phyloP scores from a whole-genome alignment of 2,329 filamentous ascomycete genomes.

The Biscogniauxia mediterranea region DNA sequence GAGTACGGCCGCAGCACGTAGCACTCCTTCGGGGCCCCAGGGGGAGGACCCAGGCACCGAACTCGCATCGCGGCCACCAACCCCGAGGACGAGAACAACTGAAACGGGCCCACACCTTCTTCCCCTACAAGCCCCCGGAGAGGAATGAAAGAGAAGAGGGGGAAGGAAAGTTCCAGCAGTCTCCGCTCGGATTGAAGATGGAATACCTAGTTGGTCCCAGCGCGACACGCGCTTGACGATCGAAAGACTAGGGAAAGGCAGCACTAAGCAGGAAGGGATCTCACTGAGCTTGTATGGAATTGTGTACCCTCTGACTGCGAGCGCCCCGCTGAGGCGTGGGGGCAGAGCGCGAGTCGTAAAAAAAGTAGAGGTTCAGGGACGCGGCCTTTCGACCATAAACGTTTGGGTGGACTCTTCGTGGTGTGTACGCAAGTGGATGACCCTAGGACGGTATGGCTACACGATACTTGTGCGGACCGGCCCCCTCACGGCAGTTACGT shows the following conservation, averaged over 20 bases:
- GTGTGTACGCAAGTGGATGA: slow-evolving; percentile 1
- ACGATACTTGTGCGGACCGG: not conserved
- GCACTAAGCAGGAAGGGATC: not conserved
- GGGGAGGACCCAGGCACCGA: not conserved
- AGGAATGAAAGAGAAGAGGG: no score
- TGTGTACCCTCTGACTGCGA: slow-evolving; percentile 1
- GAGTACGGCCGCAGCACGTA: no score
- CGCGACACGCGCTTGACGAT: not conserved
- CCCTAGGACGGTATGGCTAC: not conserved
- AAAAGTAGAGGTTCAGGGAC: slow-evolving; percentile 1
- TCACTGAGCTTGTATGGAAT: not conserved
- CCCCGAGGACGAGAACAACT: not conserved
- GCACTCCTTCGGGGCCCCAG: not conserved
- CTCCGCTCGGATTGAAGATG: not conserved
- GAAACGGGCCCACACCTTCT: not conserved
- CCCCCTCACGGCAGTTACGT: slow-evolving; percentile 2
- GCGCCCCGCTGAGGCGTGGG: not conserved
- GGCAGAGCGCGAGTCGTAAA: not conserved
- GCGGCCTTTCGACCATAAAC: not conserved
- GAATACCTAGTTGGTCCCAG: not conserved
- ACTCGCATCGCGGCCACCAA: not conserved
- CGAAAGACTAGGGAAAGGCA: not conserved
- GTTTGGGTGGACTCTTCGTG: slow-evolving; percentile 2
- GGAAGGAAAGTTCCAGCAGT: not conserved
- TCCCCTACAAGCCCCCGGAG: no score